Percentiles rank a stretch among this genome's conserved stretches.
Conservation (phyloP, 805 yeast species). For the Saccharomyces paradoxus region DNA sequence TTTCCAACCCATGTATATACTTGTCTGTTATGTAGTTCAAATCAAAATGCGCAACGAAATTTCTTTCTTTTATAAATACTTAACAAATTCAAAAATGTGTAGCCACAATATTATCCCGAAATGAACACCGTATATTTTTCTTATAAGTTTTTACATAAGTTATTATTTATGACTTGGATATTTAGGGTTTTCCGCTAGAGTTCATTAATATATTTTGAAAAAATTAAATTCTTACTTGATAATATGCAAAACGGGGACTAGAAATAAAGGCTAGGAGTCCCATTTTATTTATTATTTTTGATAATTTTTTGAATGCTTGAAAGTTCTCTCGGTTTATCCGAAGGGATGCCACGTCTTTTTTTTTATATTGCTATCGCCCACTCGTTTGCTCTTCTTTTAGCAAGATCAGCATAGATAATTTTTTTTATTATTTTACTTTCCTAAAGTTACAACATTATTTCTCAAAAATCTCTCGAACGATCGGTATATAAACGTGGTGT, state of each 20-base stretch:
- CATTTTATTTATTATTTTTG: neutral
- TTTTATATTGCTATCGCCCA: neutral
- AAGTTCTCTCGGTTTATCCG: neutral
- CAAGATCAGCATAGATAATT: neutral
- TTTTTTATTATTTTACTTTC: neutral
- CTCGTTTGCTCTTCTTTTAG: neutral
- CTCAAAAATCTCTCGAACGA: constrained; percentile 42
- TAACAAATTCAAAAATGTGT: too few relatives aligned
- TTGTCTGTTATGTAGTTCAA: neutral
- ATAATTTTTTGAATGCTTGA: neutral
- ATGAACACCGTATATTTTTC: neutral
- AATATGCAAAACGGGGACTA: neutral
- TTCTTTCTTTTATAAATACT: neutral
- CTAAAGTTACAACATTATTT: neutral
- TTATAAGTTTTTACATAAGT: neutral
- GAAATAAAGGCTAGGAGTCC: neutral
- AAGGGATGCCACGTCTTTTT: neutral
- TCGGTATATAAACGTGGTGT: constrained; percentile 97
- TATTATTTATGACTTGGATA: neutral
- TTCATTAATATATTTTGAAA: neutral
- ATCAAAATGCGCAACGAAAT: neutral
- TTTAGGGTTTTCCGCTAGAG: neutral
- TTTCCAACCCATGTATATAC: neutral
- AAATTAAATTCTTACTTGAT: neutral
- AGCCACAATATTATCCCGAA: neutral